Evolutionary conservation across 2,329 filamentous ascomycete genomes (phyloP).

Genomic region (Tricladium varicosporioides): DNA sequence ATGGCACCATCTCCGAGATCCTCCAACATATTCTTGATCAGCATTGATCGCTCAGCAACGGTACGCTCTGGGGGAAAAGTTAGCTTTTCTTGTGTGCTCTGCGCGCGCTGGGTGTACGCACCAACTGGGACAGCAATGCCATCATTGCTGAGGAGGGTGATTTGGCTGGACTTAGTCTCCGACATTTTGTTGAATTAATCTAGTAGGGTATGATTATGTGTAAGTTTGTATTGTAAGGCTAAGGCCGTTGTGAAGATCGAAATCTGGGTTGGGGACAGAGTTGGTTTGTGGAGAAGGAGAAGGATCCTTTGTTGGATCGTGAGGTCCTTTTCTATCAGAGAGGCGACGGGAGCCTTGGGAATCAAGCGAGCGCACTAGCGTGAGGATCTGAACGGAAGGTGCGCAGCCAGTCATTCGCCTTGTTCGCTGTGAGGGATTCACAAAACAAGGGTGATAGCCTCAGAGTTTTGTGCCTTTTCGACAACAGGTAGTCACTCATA

Average conservation of each 20-base stretch:
- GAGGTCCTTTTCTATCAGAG: too few species aligned
- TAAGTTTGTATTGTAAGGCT: not conserved
- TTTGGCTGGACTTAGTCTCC: conserved; percentile 29
- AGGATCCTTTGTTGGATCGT: not conserved
- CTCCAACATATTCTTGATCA: conserved; percentile 98
- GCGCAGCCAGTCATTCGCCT: too few species aligned
- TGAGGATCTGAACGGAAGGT: too few species aligned
- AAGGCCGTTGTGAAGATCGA: not conserved
- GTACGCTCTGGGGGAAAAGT: conserved; percentile 60
- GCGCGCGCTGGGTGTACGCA: conserved; percentile 36
- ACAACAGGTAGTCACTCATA: too few species aligned
- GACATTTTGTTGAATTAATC: conserved; percentile 31
- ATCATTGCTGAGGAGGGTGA: conserved; percentile 51
- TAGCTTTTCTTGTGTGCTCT: conserved; percentile 6
- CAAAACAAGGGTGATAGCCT: too few species aligned
- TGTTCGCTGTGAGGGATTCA: too few species aligned
- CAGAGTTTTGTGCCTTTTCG: too few species aligned
- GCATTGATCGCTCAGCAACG: conserved; percentile 85
- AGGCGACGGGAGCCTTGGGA: too few species aligned
- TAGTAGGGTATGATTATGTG: not conserved
- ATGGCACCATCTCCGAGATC: conserved; percentile 70
- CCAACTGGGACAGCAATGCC: conserved; percentile 47
- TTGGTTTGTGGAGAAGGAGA: not conserved
- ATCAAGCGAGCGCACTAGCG: too few species aligned
- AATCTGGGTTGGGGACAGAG: not conserved